Conservation (phyloP, 495 filamentous ascomycete species). For the Annulohypoxylon bovei region DNA sequence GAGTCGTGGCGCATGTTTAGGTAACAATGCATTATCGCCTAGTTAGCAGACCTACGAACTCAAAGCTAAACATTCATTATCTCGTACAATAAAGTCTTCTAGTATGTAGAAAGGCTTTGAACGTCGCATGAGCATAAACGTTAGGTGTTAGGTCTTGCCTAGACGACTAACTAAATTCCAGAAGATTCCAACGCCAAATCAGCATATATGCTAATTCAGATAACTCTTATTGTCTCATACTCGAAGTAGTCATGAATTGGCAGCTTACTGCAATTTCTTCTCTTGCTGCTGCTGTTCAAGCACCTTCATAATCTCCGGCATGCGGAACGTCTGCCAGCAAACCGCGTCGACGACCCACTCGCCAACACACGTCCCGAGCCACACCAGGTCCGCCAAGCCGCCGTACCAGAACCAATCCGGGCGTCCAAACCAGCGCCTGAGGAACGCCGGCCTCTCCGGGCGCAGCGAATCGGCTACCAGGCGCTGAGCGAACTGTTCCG, state of each 20-base stretch:
- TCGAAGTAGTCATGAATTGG: background rate
- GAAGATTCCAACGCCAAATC: background rate
- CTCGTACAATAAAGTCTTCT: background rate
- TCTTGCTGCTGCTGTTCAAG: constrained; percentile 34
- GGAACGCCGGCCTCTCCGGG: constrained; percentile 46
- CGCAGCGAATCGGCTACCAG: constrained; percentile 51
- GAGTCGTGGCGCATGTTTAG: too few relatives aligned
- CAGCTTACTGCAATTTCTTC: constrained; percentile 44
- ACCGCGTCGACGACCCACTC: constrained; percentile 55
- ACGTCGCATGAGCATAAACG: too few relatives aligned
- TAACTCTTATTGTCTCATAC: background rate
- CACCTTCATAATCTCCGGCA: constrained; percentile 52
- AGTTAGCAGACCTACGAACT: too few relatives aligned
- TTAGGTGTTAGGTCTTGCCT: background rate
- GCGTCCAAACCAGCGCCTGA: constrained; percentile 54
- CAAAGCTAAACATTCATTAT: background rate
- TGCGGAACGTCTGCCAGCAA: constrained; percentile 51
- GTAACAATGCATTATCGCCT: too few relatives aligned
- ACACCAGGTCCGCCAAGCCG: constrained; percentile 47
- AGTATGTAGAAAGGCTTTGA: background rate
- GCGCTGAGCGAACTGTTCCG: constrained; percentile 50
- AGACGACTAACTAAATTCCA: background rate
- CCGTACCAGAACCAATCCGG: constrained; percentile 62
- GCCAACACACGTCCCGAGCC: constrained; percentile 49
- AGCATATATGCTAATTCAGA: background rate